phyloP scores from a whole-genome alignment of 805 yeast species.

The Blastobotrys parvus region DNA sequence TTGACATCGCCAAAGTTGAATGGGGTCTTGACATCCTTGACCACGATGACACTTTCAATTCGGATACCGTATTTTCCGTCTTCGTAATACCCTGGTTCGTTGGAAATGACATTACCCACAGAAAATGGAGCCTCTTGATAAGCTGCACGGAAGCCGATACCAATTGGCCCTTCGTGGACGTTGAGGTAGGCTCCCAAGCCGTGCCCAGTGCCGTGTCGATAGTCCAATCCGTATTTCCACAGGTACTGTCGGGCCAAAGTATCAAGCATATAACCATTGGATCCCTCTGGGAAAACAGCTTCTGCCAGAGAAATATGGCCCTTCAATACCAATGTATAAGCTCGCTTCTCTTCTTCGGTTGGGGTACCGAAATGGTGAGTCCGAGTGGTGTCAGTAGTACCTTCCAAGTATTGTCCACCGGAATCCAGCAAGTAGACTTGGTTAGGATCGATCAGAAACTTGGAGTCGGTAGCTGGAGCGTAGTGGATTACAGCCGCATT shows the following conservation, averaged over 20 bases:
- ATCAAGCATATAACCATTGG: constrained; percentile 72
- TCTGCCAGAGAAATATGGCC: constrained; percentile 85
- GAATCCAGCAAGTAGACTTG: constrained; percentile 75
- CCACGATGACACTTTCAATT: constrained; percentile 74
- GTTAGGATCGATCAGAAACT: constrained; percentile 53
- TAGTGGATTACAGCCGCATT: constrained; percentile 76
- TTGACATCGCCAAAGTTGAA: constrained; percentile 46
- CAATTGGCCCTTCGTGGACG: constrained; percentile 94
- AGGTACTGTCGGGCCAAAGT: constrained; percentile 73
- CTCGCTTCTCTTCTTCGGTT: constrained; percentile 46
- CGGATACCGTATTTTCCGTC: constrained; percentile 88
- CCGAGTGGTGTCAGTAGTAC: constrained; percentile 94
- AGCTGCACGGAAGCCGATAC: constrained; percentile 51
- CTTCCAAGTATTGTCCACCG: constrained; percentile 88
- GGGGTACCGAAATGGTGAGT: constrained; percentile 66
- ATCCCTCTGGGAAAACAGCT: constrained; percentile 67
- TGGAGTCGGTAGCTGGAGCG: constrained; percentile 48
- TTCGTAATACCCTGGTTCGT: constrained; percentile 91
- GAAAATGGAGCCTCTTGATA: constrained; percentile 42
- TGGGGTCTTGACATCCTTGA: constrained; percentile 34
- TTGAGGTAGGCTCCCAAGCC: constrained; percentile 89
- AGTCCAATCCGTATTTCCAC: constrained; percentile 77
- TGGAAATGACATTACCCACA: constrained; percentile 70
- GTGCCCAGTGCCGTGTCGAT: constrained; percentile 94
- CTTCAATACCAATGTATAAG: constrained; percentile 79